Percentiles rank a stretch among this genome's conserved stretches.
Evolutionary conservation across 2,329 filamentous ascomycete species (phyloP).

Genomic region (Cordyceps cicadae): DNA sequence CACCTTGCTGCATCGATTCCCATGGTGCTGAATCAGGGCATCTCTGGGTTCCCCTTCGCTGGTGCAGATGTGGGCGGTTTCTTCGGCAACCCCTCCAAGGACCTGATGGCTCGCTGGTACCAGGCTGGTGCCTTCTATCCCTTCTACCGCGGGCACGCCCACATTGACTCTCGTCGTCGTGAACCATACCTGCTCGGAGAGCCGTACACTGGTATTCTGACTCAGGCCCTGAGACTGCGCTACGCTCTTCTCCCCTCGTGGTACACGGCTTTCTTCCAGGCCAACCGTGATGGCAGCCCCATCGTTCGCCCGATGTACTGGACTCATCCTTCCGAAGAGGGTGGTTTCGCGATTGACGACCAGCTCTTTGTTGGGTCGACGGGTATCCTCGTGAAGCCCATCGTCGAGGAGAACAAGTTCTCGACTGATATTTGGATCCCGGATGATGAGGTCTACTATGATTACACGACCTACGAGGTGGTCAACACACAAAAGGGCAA

Average conservation of each 20-base stretch:
- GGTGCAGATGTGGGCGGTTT: constrained; percentile 96
- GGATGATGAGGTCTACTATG: constrained; percentile 83
- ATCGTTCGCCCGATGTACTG: constrained; percentile 92
- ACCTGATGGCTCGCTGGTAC: constrained; percentile 90
- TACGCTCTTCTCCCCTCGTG: constrained; percentile 86
- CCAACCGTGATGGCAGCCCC: constrained; percentile 71
- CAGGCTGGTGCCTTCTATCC: constrained; percentile 95
- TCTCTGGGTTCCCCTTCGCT: constrained; percentile 86
- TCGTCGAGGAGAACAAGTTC: constrained; percentile 67
- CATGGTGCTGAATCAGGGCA: constrained; percentile 88
- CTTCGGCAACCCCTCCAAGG: constrained; percentile 92
- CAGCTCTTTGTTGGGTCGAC: constrained; percentile 87
- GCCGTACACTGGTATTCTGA: constrained; percentile 78
- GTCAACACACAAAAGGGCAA: constrained; percentile 64
- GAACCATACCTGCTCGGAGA: constrained; percentile 86
- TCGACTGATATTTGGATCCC: constrained; percentile 77
- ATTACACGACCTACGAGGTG: constrained; percentile 83
- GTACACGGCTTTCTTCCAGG: constrained; percentile 96
- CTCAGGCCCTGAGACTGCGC: constrained; percentile 75
- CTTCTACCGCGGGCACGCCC: constrained; percentile 94
- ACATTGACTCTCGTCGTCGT: constrained; percentile 89
- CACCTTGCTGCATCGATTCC: constrained; percentile 84
- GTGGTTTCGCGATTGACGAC: constrained; percentile 81
- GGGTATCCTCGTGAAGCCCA: constrained; percentile 85
- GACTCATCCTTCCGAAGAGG: constrained; percentile 77